Percentiles rank a stretch among this genome's conserved stretches.
Conservation (phyloP, 768 basidiomycete species). For the Mycena sanguinolenta region DNA sequence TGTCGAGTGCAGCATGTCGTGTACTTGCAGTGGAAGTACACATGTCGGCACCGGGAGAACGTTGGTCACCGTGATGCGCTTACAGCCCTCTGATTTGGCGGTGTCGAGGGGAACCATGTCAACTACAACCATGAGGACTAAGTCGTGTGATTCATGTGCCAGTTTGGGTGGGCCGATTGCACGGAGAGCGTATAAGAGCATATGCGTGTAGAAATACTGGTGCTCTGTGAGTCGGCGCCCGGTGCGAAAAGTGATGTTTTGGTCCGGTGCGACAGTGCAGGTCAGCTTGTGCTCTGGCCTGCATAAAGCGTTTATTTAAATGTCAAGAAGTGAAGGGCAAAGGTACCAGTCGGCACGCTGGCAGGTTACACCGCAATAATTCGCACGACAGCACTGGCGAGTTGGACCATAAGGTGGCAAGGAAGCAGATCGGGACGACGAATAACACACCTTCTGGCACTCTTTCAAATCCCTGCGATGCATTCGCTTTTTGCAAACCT, state of each 20-base stretch:
- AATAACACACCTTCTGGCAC: no score
- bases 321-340: background rate
- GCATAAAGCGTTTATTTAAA: background rate
- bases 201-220: background rate
- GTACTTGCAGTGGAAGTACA: background rate
- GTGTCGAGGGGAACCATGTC: background rate
- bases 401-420: no score
- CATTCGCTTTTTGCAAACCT: no score
- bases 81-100: background rate
- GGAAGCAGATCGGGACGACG: no score
- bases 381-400: background rate
- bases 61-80: background rate
- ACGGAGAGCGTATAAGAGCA: constrained; percentile 9
- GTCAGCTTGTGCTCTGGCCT: background rate
- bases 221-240: no score
- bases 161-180: constrained; percentile 2
- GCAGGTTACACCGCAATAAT: background rate
- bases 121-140: constrained; percentile 8
- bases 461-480: no score
- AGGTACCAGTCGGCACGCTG: background rate
- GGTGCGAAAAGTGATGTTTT: no score
- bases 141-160: background rate
- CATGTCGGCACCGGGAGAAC: constrained; percentile 3
- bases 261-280: no score
- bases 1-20: no score